Evolutionary conservation across 495 filamentous ascomycete species (phyloP).

Genomic region (Xylaria scruposa): DNA sequence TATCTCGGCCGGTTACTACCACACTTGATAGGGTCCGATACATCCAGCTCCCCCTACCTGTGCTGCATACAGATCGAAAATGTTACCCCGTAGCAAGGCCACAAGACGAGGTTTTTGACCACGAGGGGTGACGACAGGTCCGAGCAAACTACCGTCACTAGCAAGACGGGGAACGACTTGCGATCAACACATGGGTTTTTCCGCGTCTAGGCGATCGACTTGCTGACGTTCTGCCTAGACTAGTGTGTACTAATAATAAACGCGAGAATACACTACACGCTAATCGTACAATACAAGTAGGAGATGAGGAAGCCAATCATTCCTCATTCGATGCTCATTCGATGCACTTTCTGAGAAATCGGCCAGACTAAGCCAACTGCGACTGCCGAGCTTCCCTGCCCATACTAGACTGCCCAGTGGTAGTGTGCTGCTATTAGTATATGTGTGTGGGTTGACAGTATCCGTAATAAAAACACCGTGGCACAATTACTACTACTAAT

Average conservation of each 20-base stretch:
- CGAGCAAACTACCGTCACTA: neutral
- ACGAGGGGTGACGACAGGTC: neutral
- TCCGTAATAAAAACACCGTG: neutral
- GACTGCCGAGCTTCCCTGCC: conserved; percentile 2
- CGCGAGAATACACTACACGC: neutral
- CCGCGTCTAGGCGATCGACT: conserved; percentile 21
- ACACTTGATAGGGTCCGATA: neutral
- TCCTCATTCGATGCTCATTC: neutral
- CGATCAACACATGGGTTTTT: conserved; percentile 22
- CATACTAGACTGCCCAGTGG: neutral
- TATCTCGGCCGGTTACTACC: neutral
- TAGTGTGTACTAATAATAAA: conserved; percentile 18
- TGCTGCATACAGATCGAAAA: neutral
- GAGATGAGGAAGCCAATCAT: conserved; percentile 7
- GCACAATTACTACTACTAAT: neutral
- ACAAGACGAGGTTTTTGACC: neutral
- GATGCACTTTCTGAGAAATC: conserved; percentile 1
- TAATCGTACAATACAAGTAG: neutral
- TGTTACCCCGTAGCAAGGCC: neutral
- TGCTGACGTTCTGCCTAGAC: neutral
- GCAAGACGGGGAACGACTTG: neutral
- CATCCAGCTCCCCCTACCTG: neutral
- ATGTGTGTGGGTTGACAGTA: neutral
- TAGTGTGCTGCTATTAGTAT: neutral
- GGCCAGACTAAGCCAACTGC: neutral